Evolutionary conservation across 306 rosid genomes (phyloP).

Genomic region (Lathyrus sativus): DNA sequence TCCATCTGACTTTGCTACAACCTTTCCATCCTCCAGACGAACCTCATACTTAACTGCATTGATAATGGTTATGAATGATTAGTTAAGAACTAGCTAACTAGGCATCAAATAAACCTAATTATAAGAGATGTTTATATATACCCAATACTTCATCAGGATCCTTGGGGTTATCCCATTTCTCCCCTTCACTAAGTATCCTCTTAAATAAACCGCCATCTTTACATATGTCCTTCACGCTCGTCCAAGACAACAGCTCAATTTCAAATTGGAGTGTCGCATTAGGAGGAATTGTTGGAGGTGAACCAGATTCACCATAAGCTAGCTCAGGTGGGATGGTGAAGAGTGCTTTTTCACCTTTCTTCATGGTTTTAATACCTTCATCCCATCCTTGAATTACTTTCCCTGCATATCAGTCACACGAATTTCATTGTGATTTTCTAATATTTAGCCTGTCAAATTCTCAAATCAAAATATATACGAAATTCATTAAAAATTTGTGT

Average conservation of each 20-base stretch:
- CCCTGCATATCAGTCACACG: conserved; percentile 45
- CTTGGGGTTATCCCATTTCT: conserved; percentile 90
- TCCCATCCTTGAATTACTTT: conserved; percentile 98
- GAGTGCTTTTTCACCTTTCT: conserved; percentile 79
- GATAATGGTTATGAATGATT: not conserved
- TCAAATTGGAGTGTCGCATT: conserved; percentile 84
- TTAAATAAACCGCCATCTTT: conserved; percentile 95
- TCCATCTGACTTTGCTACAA: conserved; percentile 63
- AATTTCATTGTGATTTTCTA: not conserved
- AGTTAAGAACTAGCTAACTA: not conserved
- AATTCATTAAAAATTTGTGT: not conserved
- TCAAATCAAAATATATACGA: not conserved
- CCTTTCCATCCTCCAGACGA: conserved; percentile 66
- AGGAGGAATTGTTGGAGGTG: conserved; percentile 90
- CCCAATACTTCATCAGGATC: conserved; percentile 58
- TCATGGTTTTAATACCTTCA: conserved; percentile 87
- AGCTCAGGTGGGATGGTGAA: conserved; percentile 85
- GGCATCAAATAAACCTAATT: not conserved
- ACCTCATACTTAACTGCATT: conserved; percentile 80
- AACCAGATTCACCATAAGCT: conserved; percentile 86
- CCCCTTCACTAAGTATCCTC: conserved; percentile 78
- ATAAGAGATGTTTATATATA: not conserved
- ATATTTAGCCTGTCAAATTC: not conserved
- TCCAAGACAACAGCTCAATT: conserved; percentile 90
- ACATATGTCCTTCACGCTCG: conserved; percentile 76